A percentile compares a stretch with the other conserved stretches of the same genome.
Evolutionary conservation across 192 early-diverging fungal species (phyloP).

Genomic region (Lobulomyces angularis): DNA sequence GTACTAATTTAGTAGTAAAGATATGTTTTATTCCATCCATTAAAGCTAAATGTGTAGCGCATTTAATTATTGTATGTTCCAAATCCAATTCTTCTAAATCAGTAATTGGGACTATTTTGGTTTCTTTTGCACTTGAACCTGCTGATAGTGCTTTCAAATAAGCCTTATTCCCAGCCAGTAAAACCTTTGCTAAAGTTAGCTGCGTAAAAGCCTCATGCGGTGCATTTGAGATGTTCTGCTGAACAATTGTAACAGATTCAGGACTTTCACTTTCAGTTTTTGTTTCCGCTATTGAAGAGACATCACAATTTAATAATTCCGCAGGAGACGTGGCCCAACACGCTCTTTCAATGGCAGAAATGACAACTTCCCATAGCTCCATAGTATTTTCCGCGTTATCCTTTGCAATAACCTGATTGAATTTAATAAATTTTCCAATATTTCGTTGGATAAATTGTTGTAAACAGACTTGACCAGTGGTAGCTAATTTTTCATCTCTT

Average conservation of each 20-base stretch:
- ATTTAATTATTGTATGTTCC: constrained; percentile 38
- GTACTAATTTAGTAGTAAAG: not conserved
- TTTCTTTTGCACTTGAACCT: not conserved
- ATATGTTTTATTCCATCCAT: constrained; percentile 6
- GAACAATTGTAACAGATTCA: not conserved
- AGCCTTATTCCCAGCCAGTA: constrained; percentile 10
- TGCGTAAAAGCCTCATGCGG: too few relatives aligned
- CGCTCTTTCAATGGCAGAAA: constrained; percentile 21
- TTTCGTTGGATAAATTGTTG: constrained; percentile 30
- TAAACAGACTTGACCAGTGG: constrained; percentile 39
- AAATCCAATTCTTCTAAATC: constrained; percentile 38
- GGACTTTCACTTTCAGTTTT: not conserved
- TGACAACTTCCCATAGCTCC: constrained; percentile 20
- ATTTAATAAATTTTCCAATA: constrained; percentile 15
- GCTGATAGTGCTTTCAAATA: not conserved
- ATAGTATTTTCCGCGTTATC: too few relatives aligned
- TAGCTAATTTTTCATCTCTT: constrained; percentile 35
- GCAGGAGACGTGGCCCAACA: constrained; percentile 28
- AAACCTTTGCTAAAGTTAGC: constrained; percentile 9
- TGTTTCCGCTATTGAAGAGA: constrained; percentile 3
- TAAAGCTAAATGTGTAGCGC: constrained; percentile 38
- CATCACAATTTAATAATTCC: constrained; percentile 34
- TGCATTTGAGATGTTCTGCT: not conserved
- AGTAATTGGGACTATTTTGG: constrained; percentile 4
- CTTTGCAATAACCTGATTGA: too few relatives aligned